Conservation (phyloP, 2,329 filamentous ascomycete genomes). For the Triangularia verruculosa region DNA sequence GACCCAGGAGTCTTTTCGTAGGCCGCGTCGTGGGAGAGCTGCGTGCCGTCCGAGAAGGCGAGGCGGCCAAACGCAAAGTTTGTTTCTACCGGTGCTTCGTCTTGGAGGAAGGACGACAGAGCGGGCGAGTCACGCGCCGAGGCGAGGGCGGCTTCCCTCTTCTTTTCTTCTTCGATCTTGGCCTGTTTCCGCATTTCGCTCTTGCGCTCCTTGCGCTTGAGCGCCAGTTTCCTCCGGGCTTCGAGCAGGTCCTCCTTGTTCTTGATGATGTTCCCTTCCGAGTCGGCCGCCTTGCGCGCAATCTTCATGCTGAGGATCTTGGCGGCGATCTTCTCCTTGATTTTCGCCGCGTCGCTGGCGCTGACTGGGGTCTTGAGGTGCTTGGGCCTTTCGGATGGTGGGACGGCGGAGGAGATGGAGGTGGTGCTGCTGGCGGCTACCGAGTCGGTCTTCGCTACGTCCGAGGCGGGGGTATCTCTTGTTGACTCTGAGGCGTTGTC, state of each 20-base stretch:
- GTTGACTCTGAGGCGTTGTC: constrained; percentile 46
- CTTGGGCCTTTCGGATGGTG: constrained; percentile 60
- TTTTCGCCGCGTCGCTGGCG: constrained; percentile 70
- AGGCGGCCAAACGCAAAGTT: constrained; percentile 89
- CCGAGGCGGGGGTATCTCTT: constrained; percentile 60
- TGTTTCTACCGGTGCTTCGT: constrained; percentile 42
- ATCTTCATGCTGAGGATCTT: constrained; percentile 57
- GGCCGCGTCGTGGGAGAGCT: constrained; percentile 70
- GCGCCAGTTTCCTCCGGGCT: constrained; percentile 80
- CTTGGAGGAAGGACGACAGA: constrained; percentile 50
- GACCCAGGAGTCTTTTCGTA: constrained; percentile 46
- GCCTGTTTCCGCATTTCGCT: constrained; percentile 76
- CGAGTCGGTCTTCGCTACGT: constrained; percentile 43
- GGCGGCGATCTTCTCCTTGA: constrained; percentile 79
- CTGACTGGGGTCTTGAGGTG: constrained; percentile 61
- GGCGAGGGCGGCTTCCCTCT: constrained; percentile 59
- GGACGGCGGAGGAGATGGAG: constrained; percentile 65
- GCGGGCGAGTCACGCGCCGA: constrained; percentile 59
- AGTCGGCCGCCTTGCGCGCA: constrained; percentile 80
- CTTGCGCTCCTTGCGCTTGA: constrained; percentile 82
- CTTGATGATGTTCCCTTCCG: constrained; percentile 75
- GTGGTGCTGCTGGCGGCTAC: constrained; percentile 58
- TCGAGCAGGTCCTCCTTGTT: constrained; percentile 92
- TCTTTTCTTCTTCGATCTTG: constrained; percentile 73
- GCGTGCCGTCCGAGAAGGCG: constrained; percentile 82